phyloP scores from a whole-genome alignment of 257 asterid genomes.

The Nicotiana otophora region DNA sequence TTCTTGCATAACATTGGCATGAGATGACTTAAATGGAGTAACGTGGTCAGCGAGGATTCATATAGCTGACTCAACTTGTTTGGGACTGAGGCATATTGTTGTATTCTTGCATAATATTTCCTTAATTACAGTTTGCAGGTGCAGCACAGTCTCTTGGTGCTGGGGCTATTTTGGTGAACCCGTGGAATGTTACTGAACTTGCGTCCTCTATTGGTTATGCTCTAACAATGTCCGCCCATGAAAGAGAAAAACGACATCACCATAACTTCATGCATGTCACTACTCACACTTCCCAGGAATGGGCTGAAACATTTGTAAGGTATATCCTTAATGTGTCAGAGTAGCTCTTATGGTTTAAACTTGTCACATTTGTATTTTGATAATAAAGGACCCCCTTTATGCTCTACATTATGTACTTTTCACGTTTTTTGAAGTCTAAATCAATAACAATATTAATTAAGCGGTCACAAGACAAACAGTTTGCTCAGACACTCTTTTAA shows the following conservation, averaged over 20 bases:
- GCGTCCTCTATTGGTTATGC: constrained; percentile 77
- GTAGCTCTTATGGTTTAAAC: background rate
- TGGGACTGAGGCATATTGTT: too few species aligned
- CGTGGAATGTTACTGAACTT: constrained; percentile 91
- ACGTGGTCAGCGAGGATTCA: too few species aligned
- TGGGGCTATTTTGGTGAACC: constrained; percentile 84
- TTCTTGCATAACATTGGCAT: background rate
- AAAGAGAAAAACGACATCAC: constrained; percentile 78
- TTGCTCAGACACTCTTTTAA: background rate
- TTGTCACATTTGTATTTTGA: background rate
- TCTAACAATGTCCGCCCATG: constrained; percentile 67
- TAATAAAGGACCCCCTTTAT: background rate
- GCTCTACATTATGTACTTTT: background rate
- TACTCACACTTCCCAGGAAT: constrained; percentile 85
- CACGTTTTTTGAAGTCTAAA: background rate
- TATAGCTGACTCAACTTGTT: too few species aligned
- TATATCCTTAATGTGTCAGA: constrained; percentile 13
- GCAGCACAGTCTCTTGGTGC: constrained; percentile 98
- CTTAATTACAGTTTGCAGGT: constrained; percentile 68
- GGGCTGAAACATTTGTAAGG: constrained; percentile 98
- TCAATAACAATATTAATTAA: background rate
- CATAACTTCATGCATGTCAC: constrained; percentile 84
- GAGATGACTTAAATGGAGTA: too few species aligned
- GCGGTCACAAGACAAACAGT: background rate
- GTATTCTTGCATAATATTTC: background rate